phyloP scores from a whole-genome alignment of 768 basidiomycete genomes.

The Lactifluus volemus region DNA sequence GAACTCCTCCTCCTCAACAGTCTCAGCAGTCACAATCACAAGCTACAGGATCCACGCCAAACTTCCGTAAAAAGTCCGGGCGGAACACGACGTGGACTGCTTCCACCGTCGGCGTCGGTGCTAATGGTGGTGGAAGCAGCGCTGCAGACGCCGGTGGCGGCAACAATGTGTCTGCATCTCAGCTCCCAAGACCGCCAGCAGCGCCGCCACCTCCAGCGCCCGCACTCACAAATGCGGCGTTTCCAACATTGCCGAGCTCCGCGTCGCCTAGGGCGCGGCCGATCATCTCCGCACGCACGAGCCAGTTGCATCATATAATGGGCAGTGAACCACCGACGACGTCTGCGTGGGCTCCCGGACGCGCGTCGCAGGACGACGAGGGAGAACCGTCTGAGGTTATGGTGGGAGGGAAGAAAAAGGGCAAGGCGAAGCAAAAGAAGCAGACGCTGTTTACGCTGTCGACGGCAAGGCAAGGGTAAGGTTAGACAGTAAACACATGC shows the following conservation, averaged over 20 bases:
- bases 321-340: conserved; percentile 34
- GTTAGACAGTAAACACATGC: too few species aligned
- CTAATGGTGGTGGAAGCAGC: conserved; percentile 15
- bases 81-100: conserved; percentile 21
- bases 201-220: conserved; percentile 30
- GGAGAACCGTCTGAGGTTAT: background rate
- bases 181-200: conserved; percentile 1
- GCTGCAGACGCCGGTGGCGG: background rate
- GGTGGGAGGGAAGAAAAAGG: conserved; percentile 53
- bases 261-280: conserved; percentile 31
- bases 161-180: background rate
- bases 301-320: conserved; percentile 58
- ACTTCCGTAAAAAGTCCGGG: conserved; percentile 25
- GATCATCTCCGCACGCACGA: conserved; percentile 49
- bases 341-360: conserved; percentile 27
- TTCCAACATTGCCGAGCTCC: conserved; percentile 60
- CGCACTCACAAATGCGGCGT: conserved; percentile 45
- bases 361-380: conserved; percentile 5
- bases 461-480: too few species aligned
- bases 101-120: conserved; percentile 22
- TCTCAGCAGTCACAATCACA: conserved; percentile 12
- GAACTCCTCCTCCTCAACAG: background rate
- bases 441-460: conserved; percentile 69
- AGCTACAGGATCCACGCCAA: conserved; percentile 25
- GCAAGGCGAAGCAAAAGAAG: conserved; percentile 80